Evolutionary conservation across 108 stramenopile genomes (phyloP).

Genomic region (Bacterosira constricta): DNA sequence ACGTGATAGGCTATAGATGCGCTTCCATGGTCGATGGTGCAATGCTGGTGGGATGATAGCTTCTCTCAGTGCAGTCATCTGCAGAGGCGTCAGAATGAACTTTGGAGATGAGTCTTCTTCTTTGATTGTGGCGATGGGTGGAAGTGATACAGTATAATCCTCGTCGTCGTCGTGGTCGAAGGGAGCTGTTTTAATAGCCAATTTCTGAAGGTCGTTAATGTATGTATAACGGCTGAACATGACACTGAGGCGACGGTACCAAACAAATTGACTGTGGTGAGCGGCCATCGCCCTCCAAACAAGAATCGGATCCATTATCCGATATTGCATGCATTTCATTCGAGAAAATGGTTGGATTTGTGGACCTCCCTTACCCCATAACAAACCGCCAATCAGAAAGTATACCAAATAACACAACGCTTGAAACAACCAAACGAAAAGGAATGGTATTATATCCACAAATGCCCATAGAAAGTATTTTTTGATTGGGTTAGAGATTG

Average conservation of each 20-base stretch:
- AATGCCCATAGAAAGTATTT: conserved; percentile 51
- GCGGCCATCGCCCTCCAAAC: conserved; percentile 84
- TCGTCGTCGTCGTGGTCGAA: conserved; percentile 1
- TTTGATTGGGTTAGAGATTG: conserved; percentile 45
- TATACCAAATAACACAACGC: conserved; percentile 49
- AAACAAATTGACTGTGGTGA: conserved; percentile 84
- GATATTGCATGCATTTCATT: conserved; percentile 17
- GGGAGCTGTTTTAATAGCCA: conserved; percentile 17
- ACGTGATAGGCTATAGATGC: conserved; percentile 74
- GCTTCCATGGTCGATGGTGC: conserved; percentile 72
- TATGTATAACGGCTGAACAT: conserved; percentile 84
- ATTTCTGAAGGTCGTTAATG: conserved; percentile 52
- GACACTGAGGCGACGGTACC: conserved; percentile 86
- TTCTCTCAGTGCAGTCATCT: conserved; percentile 51
- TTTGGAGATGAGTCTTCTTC: conserved; percentile 26
- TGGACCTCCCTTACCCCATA: conserved; percentile 1
- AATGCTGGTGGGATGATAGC: conserved; percentile 63
- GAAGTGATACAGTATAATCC: conserved; percentile 2
- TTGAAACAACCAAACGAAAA: conserved; percentile 43
- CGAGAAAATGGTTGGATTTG: background rate
- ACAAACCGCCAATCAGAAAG: conserved; percentile 43
- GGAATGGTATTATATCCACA: conserved; percentile 34
- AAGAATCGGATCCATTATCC: conserved; percentile 48
- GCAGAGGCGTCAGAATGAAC: conserved; percentile 22
- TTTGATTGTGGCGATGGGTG: conserved; percentile 17